Conservation (phyloP, 805 yeast species). For the Schwanniomyces pseudopolymorphus region DNA sequence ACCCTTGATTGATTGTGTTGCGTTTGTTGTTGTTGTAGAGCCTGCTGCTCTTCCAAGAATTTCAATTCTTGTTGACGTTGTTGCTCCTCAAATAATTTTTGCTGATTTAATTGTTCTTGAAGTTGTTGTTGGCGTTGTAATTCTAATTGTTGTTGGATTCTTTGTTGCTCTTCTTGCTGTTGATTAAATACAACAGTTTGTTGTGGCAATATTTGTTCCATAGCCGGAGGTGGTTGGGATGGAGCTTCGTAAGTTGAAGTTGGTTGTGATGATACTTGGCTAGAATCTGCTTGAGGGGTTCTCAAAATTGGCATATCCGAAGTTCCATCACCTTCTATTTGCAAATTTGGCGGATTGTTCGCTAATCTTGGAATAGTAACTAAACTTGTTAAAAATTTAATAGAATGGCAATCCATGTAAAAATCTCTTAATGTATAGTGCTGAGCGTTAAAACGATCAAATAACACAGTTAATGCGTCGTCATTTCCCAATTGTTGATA, state of each 20-base stretch:
- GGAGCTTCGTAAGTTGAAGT: slow-evolving; percentile 30
- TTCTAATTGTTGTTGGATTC: slow-evolving; percentile 61
- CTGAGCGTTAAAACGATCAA: slow-evolving; percentile 69
- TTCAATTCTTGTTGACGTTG: slow-evolving; percentile 67
- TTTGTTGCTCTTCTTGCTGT: slow-evolving; percentile 57
- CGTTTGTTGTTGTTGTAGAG: slow-evolving; percentile 64
- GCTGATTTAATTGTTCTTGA: slow-evolving; percentile 67
- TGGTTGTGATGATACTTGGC: slow-evolving; percentile 48
- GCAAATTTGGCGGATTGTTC: slow-evolving; percentile 58
- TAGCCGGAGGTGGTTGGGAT: slow-evolving; percentile 35
- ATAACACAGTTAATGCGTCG: slow-evolving; percentile 74
- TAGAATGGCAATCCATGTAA: slow-evolving; percentile 85
- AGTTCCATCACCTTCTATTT: slow-evolving; percentile 44
- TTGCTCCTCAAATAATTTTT: slow-evolving; percentile 71
- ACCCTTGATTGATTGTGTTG: slow-evolving; percentile 76
- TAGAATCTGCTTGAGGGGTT: slow-evolving; percentile 18
- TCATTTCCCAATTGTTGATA: slow-evolving; percentile 68
- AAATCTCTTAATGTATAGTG: slow-evolving; percentile 74
- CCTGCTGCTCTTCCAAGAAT: slow-evolving; percentile 68
- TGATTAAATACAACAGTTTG: slow-evolving; percentile 58
- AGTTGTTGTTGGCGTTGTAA: slow-evolving; percentile 66
- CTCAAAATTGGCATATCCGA: slow-evolving; percentile 22
- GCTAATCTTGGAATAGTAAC: slow-evolving; percentile 75
- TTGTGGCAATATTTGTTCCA: slow-evolving; percentile 42
- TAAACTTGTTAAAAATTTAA: slow-evolving; percentile 76